Evolutionary conservation across 2,329 filamentous ascomycete genomes (phyloP).

Genomic region (Rhinocladiella mackenziei): DNA sequence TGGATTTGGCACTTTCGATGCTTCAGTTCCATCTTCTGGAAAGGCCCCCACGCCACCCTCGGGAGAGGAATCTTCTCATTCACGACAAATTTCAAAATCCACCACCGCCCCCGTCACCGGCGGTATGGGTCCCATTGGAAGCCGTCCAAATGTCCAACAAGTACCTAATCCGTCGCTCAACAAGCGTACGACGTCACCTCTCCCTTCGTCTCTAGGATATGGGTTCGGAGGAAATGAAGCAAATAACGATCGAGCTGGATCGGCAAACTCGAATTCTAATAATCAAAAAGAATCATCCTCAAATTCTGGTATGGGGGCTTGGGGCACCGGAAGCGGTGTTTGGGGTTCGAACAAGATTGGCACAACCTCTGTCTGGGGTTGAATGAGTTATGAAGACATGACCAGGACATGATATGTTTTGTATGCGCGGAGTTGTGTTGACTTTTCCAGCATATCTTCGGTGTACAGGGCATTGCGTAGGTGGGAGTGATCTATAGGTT

Average conservation of each 20-base stretch:
- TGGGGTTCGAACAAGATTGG: constrained; percentile 81
- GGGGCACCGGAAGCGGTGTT: constrained; percentile 75
- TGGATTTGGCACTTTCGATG: constrained; percentile 60
- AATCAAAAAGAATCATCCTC: constrained; percentile 47
- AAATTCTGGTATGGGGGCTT: constrained; percentile 53
- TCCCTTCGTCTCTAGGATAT: constrained; percentile 81
- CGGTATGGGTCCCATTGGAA: constrained; percentile 87
- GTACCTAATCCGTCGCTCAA: constrained; percentile 58
- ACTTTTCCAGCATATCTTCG: constrained; percentile 24
- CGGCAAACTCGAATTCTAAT: constrained; percentile 55
- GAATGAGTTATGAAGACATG: constrained; percentile 34
- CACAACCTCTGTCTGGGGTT: constrained; percentile 93
- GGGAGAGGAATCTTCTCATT: constrained; percentile 67
- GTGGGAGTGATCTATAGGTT: constrained; percentile 14
- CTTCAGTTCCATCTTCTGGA: constrained; percentile 60
- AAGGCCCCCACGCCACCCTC: constrained; percentile 84
- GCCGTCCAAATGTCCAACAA: constrained; percentile 64
- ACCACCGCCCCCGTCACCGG: constrained; percentile 53
- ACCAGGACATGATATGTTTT: constrained; percentile 20
- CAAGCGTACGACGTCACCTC: constrained; percentile 83
- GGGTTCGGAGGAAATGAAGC: constrained; percentile 38
- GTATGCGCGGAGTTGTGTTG: constrained; percentile 26
- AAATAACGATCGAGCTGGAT: constrained; percentile 53
- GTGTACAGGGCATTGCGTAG: constrained; percentile 22
- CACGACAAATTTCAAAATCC: constrained; percentile 56